Base-by-base conservation (phyloP, 2,329 filamentous ascomycete genomes). In the Colletotrichum lentis region DNA sequence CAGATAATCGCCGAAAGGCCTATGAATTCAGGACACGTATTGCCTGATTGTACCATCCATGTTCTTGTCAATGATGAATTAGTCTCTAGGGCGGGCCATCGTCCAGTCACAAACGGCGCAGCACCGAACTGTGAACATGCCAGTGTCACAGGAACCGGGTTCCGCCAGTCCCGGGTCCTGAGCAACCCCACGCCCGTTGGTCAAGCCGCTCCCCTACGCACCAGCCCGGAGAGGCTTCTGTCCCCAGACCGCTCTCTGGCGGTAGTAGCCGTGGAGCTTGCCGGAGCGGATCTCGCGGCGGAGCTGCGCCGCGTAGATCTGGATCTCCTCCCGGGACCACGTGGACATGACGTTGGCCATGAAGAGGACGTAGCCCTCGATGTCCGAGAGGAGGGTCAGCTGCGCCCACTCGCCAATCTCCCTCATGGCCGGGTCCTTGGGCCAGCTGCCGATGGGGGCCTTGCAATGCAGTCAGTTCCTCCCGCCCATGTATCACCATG, bases 401-500 rank as follows among this genome's bases (percentile, higher is more conserved):
- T 75, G 72, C 3, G 73, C 73, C 57, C 75, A 79, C 46, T 75
- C 71, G 0, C 81, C 81, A 16, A 82, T 76, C 67, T 80, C 76
- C 61, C 77, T 77, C 8, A 73, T 71, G 12, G 73, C 73, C 0
- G 74, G 70, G 20, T 81, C 78, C 57, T 77, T 79, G 1, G 82
- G 74, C 82, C 82, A 84, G 7, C 73, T 70, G 3, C 80, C 80
- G 12, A 80, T 72, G 0, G 80, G 80, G 64, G 65, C 65, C 62
- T 68, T 31, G 7, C 8, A 31, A 31, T 31, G 7, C 7, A 31
- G 27, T 31, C 27, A 31, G 27, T 31, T 7, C 27, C 7, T 10
- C 27, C 27, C 8, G 27, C 8, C 7, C 27, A 31, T 31, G 1
- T 8, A 31, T 10, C 7, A 31, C 8, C 27, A 31, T 27, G 1